Base-by-base conservation (phyloP, 208 protist species). In the Acanthamoeba culbertsoni region DNA sequence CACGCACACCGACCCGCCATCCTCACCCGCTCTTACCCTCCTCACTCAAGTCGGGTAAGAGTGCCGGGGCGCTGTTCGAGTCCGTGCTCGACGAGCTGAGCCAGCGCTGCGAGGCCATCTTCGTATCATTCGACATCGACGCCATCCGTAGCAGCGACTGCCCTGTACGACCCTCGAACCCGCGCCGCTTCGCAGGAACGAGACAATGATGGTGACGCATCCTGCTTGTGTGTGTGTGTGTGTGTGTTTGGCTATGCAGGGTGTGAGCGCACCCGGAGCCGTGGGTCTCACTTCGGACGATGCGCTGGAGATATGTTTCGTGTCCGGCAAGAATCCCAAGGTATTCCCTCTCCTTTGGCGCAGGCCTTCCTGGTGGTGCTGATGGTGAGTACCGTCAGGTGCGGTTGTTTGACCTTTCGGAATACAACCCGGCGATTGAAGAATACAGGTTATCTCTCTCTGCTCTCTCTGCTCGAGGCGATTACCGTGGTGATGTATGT, bases 101-200 rank as follows among this genome's bases (percentile, higher is more conserved):
- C 16, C 7, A 94, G 79, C 92, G 88, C 8, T 93, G 93, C 7
- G 95, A 97, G 33, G 46, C 95, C 51, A 94, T 97, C 18, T 98
- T 97, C 79, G 95, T 98, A 0, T 97, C 96, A 3, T 98, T 98
- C 93, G 97, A 98, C 92, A 90, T 98, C 10, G 97, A 98, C 84
- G 55, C 96, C 2, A 51, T 98, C 51, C 53, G 53, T 3, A 94
- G 93, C 20, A 86, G 84, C n/a, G 95, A 96, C 79, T 90, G 86
- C 42, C 96, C 96, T 23, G 94, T 95, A 93, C 43, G 93, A n/a
- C n/a, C n/a, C n/a, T n/a, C n/a, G n/a, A n/a, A n/a, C n/a, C n/a
- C n/a, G n/a, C n/a, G n/a, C n/a, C n/a, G n/a, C n/a, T n/a, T n/a
- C n/a, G n/a, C n/a, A n/a, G n/a, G n/a, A n/a, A n/a, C n/a, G n/a